Base-by-base conservation (phyloP, 257 asterid genomes). In the Mentha longifolia region DNA sequence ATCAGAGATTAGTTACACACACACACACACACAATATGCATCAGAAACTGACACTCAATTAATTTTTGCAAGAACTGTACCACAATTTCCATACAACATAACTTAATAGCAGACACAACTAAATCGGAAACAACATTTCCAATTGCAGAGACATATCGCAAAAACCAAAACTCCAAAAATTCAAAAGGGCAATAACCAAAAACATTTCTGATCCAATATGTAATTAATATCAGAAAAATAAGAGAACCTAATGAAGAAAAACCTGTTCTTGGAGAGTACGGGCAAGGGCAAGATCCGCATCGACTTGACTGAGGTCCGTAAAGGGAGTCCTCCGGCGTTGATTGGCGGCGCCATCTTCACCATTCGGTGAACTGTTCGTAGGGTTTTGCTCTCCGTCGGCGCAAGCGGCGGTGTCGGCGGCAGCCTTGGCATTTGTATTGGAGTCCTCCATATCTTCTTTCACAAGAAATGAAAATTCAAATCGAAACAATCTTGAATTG, bases 251-350 rank as follows among this genome's bases (percentile, higher is more conserved):
- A 6, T 25, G 9, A 51, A 17, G 12, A 14, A 68, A 62, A 47
- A 59, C 98, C 97, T 93, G 97, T 57, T 93, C 97, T 75, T 93
- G 97, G 65, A 93, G 91, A 54, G 96, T 88, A 52, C 98, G 93
- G 51, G 98, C 98, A 37, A 93, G 97, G 74, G 95, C 96, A 54
- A 87, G 98, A 85, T 93, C 98, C 65, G 96, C 93, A 71, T 93
- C 97, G 64, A 79, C 86, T 80, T 93, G 98, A 79, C 91, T 87
- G 75, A 93, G 96, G 87, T 87, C 80, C 66, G 97, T 90, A 81
- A 93, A 90, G 33, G 91, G 91, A 55, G 95, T 87, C 74, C 97
- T 76, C 61, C 80, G 82, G 61, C 79, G 78, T 2, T 74, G 78
- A 70, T 81, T 77, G 3, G 52, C 86, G 28, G 76, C 83, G 0